Evolutionary conservation across 306 rosid species (phyloP).

Genomic region (Castanopsis chinensis): DNA sequence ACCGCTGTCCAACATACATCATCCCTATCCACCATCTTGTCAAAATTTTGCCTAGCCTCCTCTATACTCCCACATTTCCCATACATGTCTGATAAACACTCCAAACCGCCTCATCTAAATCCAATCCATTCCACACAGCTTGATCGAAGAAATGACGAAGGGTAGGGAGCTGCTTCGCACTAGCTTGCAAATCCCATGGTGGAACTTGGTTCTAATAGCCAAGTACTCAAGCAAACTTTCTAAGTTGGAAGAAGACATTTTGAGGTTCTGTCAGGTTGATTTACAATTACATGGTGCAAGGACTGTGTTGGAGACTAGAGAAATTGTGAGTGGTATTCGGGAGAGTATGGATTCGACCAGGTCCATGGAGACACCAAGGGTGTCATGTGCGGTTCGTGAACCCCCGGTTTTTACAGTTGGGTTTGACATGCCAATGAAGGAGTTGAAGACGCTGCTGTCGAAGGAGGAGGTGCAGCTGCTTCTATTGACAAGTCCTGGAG

Average conservation of each 20-base stretch:
- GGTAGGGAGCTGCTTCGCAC: slow-evolving; percentile 31
- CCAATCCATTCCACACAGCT: slow-evolving; percentile 36
- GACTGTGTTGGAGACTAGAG: neutral
- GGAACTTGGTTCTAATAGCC: slow-evolving; percentile 20
- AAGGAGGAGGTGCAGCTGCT: slow-evolving; percentile 13
- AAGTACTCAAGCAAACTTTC: slow-evolving; percentile 34
- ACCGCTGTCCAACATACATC: slow-evolving; percentile 69
- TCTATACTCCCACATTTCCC: slow-evolving; percentile 70
- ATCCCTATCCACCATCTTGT: slow-evolving; percentile 27
- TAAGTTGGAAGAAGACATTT: slow-evolving; percentile 18
- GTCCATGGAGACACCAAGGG: no score
- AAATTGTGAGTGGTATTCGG: accelerated
- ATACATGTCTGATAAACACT: slow-evolving; percentile 55
- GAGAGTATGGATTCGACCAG: no score
- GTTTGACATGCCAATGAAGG: slow-evolving; percentile 38
- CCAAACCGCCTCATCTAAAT: slow-evolving; percentile 64
- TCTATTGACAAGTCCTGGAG: slow-evolving; percentile 44
- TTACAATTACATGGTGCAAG: slow-evolving; percentile 18
- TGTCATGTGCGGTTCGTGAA: slow-evolving; percentile 31
- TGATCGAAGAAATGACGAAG: neutral
- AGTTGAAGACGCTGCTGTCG: neutral
- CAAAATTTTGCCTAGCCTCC: slow-evolving; percentile 35
- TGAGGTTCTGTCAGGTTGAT: neutral
- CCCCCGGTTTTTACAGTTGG: slow-evolving; percentile 43
- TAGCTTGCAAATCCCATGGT: slow-evolving; percentile 24